These are phyloP conservation scores for Pseudogymnoascus pannorum DNA, from an alignment of 2,329 filamentous ascomycete species.

Conservation along the genomic window DNA sequence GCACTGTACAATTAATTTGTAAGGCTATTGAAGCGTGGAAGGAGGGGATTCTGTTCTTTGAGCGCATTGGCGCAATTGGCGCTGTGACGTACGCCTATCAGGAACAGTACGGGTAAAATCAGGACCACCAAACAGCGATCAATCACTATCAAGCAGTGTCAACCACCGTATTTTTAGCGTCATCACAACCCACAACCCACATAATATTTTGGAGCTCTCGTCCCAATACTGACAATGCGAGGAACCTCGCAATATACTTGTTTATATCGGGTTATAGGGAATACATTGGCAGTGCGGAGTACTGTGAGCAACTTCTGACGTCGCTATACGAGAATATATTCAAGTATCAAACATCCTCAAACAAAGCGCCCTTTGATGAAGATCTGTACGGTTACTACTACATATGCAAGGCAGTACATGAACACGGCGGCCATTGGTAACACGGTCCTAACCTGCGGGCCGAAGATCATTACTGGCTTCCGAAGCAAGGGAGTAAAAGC, in stretches of 20 bases:
- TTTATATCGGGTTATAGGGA: not conserved
- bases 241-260: not conserved
- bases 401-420: not conserved
- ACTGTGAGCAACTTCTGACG: not conserved
- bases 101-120: not conserved
- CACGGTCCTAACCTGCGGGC: not conserved
- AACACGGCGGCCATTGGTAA: not conserved
- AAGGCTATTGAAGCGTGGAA: not conserved
- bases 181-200: not conserved
- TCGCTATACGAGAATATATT: not conserved
- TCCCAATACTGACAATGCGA: not conserved
- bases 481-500: conserved; percentile 6
- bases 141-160: not conserved
- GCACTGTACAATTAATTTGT: too few species aligned
- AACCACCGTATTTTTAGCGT: not conserved
- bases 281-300: not conserved
- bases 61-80: not conserved
- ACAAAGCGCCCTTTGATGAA: not conserved
- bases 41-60: not conserved
- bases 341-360: not conserved
- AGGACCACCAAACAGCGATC: not conserved
- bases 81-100: conserved; percentile 4
- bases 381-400: not conserved
- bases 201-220: not conserved
- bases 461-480: conserved; percentile 2